Percentiles rank a stretch among this genome's conserved stretches.
Evolutionary conservation across 345 rosid species (phyloP).

Genomic region (Eucalyptus guilfoylei): DNA sequence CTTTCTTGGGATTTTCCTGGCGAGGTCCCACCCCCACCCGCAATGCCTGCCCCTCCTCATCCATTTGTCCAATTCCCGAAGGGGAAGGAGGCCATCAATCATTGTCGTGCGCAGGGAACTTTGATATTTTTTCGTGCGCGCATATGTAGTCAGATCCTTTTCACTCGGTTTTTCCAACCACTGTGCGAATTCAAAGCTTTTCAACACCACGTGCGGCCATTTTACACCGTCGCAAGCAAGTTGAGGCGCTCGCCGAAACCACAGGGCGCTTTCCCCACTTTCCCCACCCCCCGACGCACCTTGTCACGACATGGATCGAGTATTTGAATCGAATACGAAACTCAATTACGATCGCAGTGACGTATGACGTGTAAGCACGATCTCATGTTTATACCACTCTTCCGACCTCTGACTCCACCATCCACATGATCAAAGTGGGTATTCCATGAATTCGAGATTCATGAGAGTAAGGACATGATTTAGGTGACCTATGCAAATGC

Average conservation of each 20-base stretch:
- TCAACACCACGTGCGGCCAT: not conserved
- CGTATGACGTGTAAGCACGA: not conserved
- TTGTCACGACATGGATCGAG: not conserved
- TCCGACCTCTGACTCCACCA: not conserved
- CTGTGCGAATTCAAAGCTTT: not conserved
- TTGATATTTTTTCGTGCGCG: not conserved
- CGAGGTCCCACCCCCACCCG: not conserved
- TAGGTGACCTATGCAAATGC: too few species aligned
- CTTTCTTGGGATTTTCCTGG: not conserved
- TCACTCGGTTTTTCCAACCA: not conserved
- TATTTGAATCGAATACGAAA: not conserved
- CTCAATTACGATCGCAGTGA: not conserved
- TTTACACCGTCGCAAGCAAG: not conserved
- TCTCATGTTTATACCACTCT: not conserved
- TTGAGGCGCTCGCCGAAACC: not conserved
- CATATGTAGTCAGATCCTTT: not conserved
- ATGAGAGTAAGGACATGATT: not conserved
- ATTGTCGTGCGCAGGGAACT: not conserved
- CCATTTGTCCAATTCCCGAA: not conserved
- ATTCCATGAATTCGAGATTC: not conserved
- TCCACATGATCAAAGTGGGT: not conserved
- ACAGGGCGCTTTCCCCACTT: fast-evolving
- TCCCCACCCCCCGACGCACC: not conserved
- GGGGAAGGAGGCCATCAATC: not conserved
- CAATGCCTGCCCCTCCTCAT: not conserved